Evolutionary conservation across 2,329 filamentous ascomycete species (phyloP), one percentile per base, ranked within the genome.

Genomic region (Esteya vermicola): DNA sequence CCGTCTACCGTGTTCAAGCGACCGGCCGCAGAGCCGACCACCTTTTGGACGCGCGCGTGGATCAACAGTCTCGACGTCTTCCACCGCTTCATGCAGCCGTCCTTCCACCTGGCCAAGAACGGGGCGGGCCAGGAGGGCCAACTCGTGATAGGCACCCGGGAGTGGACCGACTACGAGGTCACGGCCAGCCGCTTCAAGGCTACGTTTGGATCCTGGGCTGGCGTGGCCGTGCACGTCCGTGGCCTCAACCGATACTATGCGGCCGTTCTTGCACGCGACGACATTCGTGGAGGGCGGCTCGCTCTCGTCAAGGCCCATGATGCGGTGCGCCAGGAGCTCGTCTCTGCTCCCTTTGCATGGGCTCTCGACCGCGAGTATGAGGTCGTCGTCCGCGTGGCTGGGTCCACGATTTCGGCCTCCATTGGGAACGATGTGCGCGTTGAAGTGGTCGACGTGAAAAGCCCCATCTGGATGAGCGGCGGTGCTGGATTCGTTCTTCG

Each of bases 171-270:
- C 32, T 58, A 59, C 40, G 40, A 33, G 0, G 45, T 47, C 9
- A 41, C 37, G 4, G 47, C 52, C 1, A 31, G 38, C 0, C 42
- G 45, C 3, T 52, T 59, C 23, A 43, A 27, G 3, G 23, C 58
- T 5, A 51, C 51, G 14, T 31, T 54, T 4, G 54, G 51, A 4
- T 38, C 36, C 4, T 47, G 47, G 1, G 45, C 39, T 1, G 55
- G 55, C n/a, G 38, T 54, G 2, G 53, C 50, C 2, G 41, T 51
- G 7, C 37, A 55, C 3, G 51, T 54, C 2, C 48, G 50, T 35
- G 56, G 56, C 1, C 38, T 58, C 22, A 56, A 54, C 32, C 40
- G 55, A 16, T 58, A 53, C 27, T 57, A 57, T 30, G 52, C 50
- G 0, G 27, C 54, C 1, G 13, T 52, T 4, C 51, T 58, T 8